Evolutionary conservation across 768 basidiomycete genomes (phyloP).

Genomic region (Lanmaoa rubissima): DNA sequence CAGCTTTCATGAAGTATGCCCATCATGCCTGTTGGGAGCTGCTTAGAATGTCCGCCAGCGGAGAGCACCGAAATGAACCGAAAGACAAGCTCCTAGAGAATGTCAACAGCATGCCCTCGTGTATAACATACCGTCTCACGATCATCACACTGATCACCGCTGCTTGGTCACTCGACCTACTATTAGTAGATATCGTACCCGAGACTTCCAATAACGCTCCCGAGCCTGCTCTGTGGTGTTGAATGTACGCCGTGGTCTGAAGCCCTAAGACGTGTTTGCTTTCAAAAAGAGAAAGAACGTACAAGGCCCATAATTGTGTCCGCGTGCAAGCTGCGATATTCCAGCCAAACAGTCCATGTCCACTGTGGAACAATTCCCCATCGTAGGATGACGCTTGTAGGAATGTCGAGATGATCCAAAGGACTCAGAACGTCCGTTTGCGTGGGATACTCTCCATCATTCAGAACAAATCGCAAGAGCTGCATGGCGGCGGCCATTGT

Average conservation of each 20-base stretch:
- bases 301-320: constrained; percentile 53
- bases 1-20: constrained; percentile 21
- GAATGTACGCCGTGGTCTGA: constrained; percentile 56
- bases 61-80: constrained; percentile 25
- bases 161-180: background rate
- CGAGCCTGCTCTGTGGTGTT: constrained; percentile 30
- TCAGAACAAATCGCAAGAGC: constrained; percentile 42
- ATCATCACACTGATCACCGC: constrained; percentile 27
- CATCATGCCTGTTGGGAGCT: constrained; percentile 17
- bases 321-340: constrained; percentile 46
- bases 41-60: constrained; percentile 5
- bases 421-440: constrained; percentile 11
- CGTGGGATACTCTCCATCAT: constrained; percentile 19
- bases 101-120: constrained; percentile 1
- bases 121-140: constrained; percentile 16
- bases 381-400: constrained; percentile 51
- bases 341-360: constrained; percentile 65
- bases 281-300: constrained; percentile 16
- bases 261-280: constrained; percentile 1
- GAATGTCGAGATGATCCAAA: constrained; percentile 34
- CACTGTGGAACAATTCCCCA: constrained; percentile 60
- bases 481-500: constrained; percentile 44
- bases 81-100: constrained; percentile 19
- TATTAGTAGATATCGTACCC: background rate
- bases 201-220: constrained; percentile 1